phyloP scores from a whole-genome alignment of 306 rosid species.

The Lotus japonicus region DNA sequence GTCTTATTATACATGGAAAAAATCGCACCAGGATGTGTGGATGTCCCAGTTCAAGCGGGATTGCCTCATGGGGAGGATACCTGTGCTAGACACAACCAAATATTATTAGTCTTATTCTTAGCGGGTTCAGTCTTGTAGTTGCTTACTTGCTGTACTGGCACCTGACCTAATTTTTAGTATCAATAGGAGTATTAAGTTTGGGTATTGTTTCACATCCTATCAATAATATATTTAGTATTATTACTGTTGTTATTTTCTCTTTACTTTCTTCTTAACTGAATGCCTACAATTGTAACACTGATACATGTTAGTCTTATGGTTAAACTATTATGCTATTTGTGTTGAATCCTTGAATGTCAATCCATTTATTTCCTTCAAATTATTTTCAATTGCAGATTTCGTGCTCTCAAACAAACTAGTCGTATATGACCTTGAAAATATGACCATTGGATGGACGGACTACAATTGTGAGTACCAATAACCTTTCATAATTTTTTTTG shows the following conservation, averaged over 20 bases:
- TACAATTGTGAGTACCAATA: constrained; percentile 62
- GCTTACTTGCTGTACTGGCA: too few relatives aligned
- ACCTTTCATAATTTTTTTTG: constrained; percentile 8
- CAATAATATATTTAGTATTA: not conserved
- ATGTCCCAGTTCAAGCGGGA: too few relatives aligned
- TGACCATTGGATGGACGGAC: constrained; percentile 67
- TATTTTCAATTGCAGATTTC: constrained; percentile 54
- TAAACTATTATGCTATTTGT: not conserved
- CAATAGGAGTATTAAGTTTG: too few relatives aligned
- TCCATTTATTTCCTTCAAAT: not conserved
- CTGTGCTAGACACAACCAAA: too few relatives aligned
- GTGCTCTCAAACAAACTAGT: constrained; percentile 73
- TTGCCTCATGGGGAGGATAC: too few relatives aligned
- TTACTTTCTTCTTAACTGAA: not conserved
- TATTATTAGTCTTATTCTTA: too few relatives aligned
- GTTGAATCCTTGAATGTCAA: constrained; percentile 3
- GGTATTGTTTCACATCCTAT: too few relatives aligned
- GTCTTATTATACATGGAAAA: too few relatives aligned
- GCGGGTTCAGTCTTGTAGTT: too few relatives aligned
- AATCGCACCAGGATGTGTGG: too few relatives aligned
- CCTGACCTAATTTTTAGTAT: too few relatives aligned
- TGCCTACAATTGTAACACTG: not conserved
- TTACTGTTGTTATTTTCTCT: not conserved
- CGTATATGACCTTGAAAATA: constrained; percentile 62
- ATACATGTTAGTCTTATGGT: not conserved